Evolutionary conservation across 2,329 filamentous ascomycete species (phyloP).

Genomic region (Beauveria caledonica): DNA sequence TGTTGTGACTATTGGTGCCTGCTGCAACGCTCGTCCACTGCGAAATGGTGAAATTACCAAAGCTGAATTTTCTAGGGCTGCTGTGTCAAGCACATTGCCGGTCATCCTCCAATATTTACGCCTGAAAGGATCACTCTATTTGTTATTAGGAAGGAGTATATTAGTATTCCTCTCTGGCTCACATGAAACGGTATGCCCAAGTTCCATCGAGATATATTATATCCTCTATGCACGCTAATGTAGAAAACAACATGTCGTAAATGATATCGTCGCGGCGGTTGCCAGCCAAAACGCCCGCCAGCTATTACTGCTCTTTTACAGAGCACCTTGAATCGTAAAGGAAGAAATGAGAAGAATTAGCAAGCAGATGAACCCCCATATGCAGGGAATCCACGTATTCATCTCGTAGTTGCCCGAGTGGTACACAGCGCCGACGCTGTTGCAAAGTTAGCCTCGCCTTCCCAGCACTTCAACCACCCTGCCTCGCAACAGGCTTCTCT

Average conservation of each 20-base stretch:
- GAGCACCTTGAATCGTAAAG: constrained; percentile 84
- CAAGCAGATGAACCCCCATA: constrained; percentile 81
- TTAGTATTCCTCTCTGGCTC: too few species aligned
- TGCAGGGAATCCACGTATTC: constrained; percentile 89
- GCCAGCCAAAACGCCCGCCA: background rate
- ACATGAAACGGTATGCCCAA: too few species aligned
- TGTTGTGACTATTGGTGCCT: too few species aligned
- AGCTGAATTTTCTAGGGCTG: too few species aligned
- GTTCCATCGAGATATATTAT: background rate
- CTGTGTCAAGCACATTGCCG: too few species aligned
- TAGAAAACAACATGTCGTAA: background rate
- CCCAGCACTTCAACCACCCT: background rate
- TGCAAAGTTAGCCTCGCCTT: constrained; percentile 13
- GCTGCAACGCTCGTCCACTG: too few species aligned
- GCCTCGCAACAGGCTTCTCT: background rate
- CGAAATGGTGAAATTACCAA: too few species aligned
- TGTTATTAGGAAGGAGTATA: too few species aligned
- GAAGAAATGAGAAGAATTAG: constrained; percentile 77
- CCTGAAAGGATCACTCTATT: too few species aligned
- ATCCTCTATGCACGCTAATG: background rate
- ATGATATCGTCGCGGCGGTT: background rate
- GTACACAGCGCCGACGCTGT: constrained; percentile 71
- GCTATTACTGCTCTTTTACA: constrained; percentile 38
- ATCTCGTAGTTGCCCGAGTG: constrained; percentile 76
- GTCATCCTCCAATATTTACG: too few species aligned